These are phyloP conservation scores for Diaporthe ampelina DNA, from an alignment of 2,329 filamentous ascomycete genomes.

Conservation along the genomic window DNA sequence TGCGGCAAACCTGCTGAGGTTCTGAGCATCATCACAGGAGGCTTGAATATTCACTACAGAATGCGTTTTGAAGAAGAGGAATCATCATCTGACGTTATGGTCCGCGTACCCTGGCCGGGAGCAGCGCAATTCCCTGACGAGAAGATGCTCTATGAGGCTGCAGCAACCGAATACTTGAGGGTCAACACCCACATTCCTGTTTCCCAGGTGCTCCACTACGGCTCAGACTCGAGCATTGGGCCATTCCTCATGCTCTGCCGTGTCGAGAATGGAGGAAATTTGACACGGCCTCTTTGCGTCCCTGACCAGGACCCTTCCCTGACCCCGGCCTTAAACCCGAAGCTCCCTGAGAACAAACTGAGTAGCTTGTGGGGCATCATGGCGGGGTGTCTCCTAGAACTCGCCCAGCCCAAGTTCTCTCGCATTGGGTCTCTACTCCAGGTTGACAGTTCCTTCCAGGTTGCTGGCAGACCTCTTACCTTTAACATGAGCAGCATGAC, in stretches of 20 bases:
- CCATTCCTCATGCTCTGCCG: neutral
- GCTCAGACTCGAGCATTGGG: neutral
- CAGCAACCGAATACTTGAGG: neutral
- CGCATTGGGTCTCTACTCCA: conserved; percentile 1
- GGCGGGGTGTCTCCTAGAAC: conserved; percentile 4
- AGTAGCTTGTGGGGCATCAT: neutral
- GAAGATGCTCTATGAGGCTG: conserved; percentile 11
- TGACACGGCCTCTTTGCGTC: neutral
- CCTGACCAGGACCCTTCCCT: neutral
- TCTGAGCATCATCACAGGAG: neutral
- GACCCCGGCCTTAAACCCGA: neutral
- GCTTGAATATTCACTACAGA: conserved; percentile 25
- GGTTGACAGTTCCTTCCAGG: neutral
- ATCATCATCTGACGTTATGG: conserved; percentile 11
- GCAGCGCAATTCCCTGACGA: conserved; percentile 8
- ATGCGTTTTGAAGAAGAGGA: conserved; percentile 8
- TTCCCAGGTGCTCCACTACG: neutral
- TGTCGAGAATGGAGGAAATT: neutral
- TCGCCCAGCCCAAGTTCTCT: neutral
- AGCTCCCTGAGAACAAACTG: conserved; percentile 8
- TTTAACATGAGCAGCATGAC: neutral
- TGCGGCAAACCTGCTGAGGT: neutral
- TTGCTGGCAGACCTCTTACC: neutral
- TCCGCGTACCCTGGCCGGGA: neutral
- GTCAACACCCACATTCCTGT: neutral